These are phyloP conservation scores for Aegilops speltoides DNA, from an alignment of 176 grass and related monocot genomes.

Conservation along the genomic window DNA sequence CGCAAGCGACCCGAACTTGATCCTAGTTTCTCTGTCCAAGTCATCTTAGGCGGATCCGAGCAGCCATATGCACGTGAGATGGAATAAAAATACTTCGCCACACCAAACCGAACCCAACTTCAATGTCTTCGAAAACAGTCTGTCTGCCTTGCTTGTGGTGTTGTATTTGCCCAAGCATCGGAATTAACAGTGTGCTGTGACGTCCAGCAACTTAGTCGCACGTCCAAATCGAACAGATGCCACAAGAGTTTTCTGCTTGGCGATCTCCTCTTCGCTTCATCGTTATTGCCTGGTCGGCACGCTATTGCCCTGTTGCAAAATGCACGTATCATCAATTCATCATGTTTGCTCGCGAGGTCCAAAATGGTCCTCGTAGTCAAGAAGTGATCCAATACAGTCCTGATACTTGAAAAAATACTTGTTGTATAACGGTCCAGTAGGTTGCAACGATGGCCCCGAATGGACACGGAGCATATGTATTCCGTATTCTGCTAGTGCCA, in stretches of 20 bases:
- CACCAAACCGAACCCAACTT: neutral
- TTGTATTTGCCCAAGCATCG: neutral
- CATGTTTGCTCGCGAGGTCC: too few species aligned
- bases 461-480: too few species aligned
- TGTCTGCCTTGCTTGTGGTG: neutral
- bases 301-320: neutral
- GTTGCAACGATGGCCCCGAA: too few species aligned
- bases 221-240: neutral
- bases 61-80: neutral
- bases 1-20: too few species aligned
- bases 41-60: neutral
- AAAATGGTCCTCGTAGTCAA: too few species aligned
- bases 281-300: neutral
- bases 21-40: neutral
- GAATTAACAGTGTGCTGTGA: neutral
- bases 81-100: neutral
- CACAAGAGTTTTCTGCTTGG: neutral
- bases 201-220: neutral
- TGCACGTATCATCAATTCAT: too few species aligned
- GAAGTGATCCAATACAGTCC: too few species aligned
- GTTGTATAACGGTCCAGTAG: too few species aligned
- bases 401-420: too few species aligned
- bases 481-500: too few species aligned
- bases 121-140: neutral
- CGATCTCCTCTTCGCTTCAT: neutral